phyloP scores from a whole-genome alignment of 257 asterid species.

The Mentha longifolia region DNA sequence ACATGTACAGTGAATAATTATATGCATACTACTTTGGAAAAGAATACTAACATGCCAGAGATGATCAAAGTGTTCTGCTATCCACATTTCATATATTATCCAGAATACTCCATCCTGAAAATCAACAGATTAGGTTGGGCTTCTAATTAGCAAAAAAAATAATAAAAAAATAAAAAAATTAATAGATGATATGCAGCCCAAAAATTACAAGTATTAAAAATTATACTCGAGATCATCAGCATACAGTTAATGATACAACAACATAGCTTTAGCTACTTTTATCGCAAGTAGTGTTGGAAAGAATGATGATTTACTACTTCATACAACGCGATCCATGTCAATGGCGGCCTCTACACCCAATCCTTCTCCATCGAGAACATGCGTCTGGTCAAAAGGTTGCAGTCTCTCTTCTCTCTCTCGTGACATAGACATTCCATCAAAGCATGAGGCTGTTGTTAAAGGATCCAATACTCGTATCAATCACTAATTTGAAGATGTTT shows the following conservation, averaged over 20 bases:
- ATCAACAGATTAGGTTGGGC: background rate
- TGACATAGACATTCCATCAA: background rate
- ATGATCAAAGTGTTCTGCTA: background rate
- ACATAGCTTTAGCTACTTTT: constrained; percentile 14
- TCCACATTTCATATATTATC: background rate
- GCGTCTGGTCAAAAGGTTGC: background rate
- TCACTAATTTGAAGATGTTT: background rate
- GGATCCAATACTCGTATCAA: background rate
- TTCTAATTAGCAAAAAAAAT: background rate
- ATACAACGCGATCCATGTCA: constrained; percentile 26
- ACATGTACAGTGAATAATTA: no score
- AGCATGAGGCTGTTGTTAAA: background rate
- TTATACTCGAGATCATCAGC: background rate
- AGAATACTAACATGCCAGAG: no score
- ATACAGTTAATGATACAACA: constrained; percentile 34
- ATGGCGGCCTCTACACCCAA: constrained; percentile 21
- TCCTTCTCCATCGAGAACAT: constrained; percentile 17
- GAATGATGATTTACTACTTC: constrained; percentile 35
- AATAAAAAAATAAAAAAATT: no score
- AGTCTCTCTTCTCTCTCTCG: background rate
- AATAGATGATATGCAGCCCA: background rate
- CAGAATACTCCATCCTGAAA: background rate
- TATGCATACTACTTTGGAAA: no score
- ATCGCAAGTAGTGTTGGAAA: constrained; percentile 18
- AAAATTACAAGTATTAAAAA: background rate